These are phyloP conservation scores for Diaporthe amygdali DNA, from an alignment of 2,329 filamentous ascomycete species.

Conservation along the genomic window DNA sequence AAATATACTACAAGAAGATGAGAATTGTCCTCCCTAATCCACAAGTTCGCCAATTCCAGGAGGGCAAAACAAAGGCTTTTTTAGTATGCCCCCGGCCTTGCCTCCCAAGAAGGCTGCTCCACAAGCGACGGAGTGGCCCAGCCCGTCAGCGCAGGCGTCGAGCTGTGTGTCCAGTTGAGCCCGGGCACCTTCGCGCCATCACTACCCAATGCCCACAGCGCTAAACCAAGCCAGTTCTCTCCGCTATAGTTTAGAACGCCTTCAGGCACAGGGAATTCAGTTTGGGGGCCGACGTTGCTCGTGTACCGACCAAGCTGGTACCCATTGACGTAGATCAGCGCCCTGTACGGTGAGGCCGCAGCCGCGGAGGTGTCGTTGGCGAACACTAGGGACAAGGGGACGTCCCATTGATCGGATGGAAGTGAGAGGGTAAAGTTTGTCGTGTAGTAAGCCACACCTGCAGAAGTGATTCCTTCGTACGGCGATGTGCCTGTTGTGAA, in stretches of 20 bases:
- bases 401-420: slow-evolving; percentile 55
- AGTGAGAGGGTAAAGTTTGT: slow-evolving; percentile 59
- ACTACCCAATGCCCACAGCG: slow-evolving; percentile 66
- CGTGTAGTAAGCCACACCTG: slow-evolving; percentile 62
- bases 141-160: slow-evolving; percentile 38
- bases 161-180: slow-evolving; percentile 36
- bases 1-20: not conserved
- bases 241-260: slow-evolving; percentile 71
- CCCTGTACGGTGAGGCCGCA: slow-evolving; percentile 48
- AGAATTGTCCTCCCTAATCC: not conserved
- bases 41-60: no score
- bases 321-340: slow-evolving; percentile 72
- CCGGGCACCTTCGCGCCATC: slow-evolving; percentile 58
- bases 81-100: slow-evolving; percentile 52
- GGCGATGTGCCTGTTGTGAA: slow-evolving; percentile 47
- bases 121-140: slow-evolving; percentile 39
- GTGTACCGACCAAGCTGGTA: slow-evolving; percentile 65
- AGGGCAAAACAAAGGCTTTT: not conserved
- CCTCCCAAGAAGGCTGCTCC: slow-evolving; percentile 42
- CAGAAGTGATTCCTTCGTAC: slow-evolving; percentile 40
- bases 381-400: slow-evolving; percentile 61
- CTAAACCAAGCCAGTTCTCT: slow-evolving; percentile 69
- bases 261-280: slow-evolving; percentile 69
- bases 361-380: slow-evolving; percentile 41
- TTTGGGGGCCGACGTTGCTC: slow-evolving; percentile 73